Evolutionary conservation across 2,329 filamentous ascomycete species (phyloP).

Genomic region (Phialophora expanda): DNA sequence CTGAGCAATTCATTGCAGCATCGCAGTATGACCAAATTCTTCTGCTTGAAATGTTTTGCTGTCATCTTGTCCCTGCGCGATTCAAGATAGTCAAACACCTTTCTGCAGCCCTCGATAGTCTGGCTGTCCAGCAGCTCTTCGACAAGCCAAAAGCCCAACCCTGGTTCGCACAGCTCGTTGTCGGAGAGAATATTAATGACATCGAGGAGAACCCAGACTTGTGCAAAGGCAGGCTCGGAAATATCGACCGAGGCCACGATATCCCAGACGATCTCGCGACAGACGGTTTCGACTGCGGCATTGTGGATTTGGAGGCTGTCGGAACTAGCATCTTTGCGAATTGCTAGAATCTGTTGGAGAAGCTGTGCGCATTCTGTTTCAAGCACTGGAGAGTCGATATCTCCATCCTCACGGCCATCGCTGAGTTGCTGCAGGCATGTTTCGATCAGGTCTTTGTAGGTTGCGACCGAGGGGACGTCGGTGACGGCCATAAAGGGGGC

Average conservation of each 20-base stretch:
- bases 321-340: slow-evolving; percentile 17
- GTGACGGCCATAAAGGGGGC: slow-evolving; percentile 30
- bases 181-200: slow-evolving; percentile 88
- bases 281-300: slow-evolving; percentile 80
- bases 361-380: slow-evolving; percentile 37
- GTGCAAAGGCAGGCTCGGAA: slow-evolving; percentile 75
- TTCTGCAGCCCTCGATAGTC: slow-evolving; percentile 87
- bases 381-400: slow-evolving; percentile 24
- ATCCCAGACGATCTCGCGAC: slow-evolving; percentile 77
- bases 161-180: slow-evolving; percentile 72
- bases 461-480: slow-evolving; percentile 32
- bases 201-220: slow-evolving; percentile 92
- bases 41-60: slow-evolving; percentile 77
- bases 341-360: slow-evolving; percentile 23
- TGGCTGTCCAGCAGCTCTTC: slow-evolving; percentile 97
- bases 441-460: slow-evolving; percentile 35
- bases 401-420: slow-evolving; percentile 24
- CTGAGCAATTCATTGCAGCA: slow-evolving; percentile 95
- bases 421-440: slow-evolving; percentile 23
- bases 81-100: slow-evolving; percentile 92
- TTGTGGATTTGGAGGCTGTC: slow-evolving; percentile 61
- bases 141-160: slow-evolving; percentile 84
- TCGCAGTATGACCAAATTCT: slow-evolving; percentile 86
- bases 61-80: slow-evolving; percentile 88
- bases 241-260: slow-evolving; percentile 77